These are phyloP conservation scores for Pueraria montana DNA, from an alignment of 306 rosid genomes.

Conservation along the genomic window DNA sequence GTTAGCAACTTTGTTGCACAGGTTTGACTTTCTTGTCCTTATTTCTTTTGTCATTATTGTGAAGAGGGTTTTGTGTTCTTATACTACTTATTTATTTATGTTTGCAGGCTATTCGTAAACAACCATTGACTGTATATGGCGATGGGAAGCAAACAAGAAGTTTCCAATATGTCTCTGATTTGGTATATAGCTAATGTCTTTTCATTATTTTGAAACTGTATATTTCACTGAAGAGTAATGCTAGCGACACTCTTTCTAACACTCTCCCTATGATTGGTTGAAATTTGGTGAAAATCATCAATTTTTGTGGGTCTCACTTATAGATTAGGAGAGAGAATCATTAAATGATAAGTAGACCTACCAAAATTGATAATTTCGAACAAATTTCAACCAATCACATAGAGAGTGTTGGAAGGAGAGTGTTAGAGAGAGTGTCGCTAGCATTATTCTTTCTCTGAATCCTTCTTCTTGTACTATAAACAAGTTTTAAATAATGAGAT, in stretches of 20 bases:
- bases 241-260: no score
- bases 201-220: not conserved
- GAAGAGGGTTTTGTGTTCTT: conserved; percentile 16
- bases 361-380: no score
- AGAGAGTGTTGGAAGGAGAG: no score
- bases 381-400: no score
- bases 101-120: conserved; percentile 89
- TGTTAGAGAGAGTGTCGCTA: no score
- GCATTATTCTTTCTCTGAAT: no score
- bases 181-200: conserved; percentile 62
- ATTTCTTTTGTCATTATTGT: not conserved
- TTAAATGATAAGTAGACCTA: no score
- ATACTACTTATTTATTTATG: conserved; percentile 6
- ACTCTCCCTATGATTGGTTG: no score
- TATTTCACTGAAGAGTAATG: no score
- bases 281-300: no score
- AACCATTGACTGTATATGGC: conserved; percentile 92
- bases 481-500: conserved; percentile 27
- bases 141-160: conserved; percentile 98
- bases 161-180: conserved; percentile 97
- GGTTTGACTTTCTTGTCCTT: conserved; percentile 56
- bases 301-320: no score
- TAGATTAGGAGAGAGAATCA: no score
- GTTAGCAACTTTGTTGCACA: conserved; percentile 98
- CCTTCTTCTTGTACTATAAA: conserved; percentile 23